Evolutionary conservation across 2,329 filamentous ascomycete genomes (phyloP), one percentile per base, ranked within the genome.

Genomic region (Fusarium concolor): DNA sequence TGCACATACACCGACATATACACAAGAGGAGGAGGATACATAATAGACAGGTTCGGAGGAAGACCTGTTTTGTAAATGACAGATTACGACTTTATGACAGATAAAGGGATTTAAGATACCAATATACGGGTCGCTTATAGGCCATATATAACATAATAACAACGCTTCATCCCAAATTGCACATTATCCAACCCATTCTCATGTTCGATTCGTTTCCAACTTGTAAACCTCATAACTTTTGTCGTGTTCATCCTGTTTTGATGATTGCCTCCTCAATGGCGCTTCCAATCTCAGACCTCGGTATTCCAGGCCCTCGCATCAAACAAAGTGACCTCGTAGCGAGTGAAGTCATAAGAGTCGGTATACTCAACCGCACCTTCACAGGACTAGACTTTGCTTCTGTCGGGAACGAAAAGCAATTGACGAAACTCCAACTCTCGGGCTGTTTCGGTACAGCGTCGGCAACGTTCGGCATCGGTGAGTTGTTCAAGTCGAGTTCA

Each of bases 341-440:
- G 8, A 74, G 45, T 15, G 69, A 67, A 14, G 55, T 42, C 10
- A 74, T 60, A 2, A 74, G 65, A 14, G 43, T 38, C 6, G 52
- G 42, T 7, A 71, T 61, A 20, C 64, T 74, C 6, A 75, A 26
- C 12, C 63, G 56, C 47, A 75, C 62, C 1, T 54, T 71, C 2
- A 70, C 37, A 12, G 53, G 54, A 8, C 47, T 51, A 8, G 67
- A 42, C 38, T 62, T 65, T 2, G 68, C 51, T 11, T 70, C 50
- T 1, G 61, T 47, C 2, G 65, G 61, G 33, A 72, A 67, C 0
- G 65, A 70, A 44, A 74, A 74, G 29, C 73, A 74, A 18, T 74
- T 65, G 33, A 74, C 72, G 8, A 73, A 74, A 18, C 72, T 74
- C 72, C 72, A 74, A 35, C 72, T 74, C n/a, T 73, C 72, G 2